Conservation (phyloP, 805 yeast genomes). For the Cyberlindnera nakhonratchasimensis region DNA sequence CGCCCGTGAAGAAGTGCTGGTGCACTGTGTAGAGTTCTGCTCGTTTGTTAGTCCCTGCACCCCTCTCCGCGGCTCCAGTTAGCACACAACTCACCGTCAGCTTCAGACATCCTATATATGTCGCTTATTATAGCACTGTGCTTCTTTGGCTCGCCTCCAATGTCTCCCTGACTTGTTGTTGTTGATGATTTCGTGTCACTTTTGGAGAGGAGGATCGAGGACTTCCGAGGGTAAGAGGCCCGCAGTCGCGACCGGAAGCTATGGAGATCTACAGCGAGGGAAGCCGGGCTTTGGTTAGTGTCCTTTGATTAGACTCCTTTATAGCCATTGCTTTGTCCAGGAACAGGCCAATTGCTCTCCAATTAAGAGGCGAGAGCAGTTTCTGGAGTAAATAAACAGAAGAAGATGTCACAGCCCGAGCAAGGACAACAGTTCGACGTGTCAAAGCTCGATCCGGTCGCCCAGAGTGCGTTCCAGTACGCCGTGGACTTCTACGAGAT, state of each 20-base stretch:
- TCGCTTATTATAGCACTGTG: no score
- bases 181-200: conserved; percentile 1
- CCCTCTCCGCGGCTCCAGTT: no score
- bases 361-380: no score
- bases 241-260: not conserved
- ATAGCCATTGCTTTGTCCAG: not conserved
- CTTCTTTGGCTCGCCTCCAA: no score
- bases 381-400: no score
- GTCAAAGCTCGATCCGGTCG: conserved; percentile 14
- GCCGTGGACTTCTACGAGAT: conserved; percentile 48
- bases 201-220: no score
- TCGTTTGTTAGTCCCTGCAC: conserved; percentile 13
- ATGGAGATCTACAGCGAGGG: not conserved
- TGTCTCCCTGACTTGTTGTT: not conserved
- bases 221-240: no score
- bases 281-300: not conserved
- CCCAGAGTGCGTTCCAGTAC: conserved; percentile 36
- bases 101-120: conserved; percentile 7
- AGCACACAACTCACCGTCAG: conserved; percentile 19
- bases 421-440: conserved; percentile 11
- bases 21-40: conserved; percentile 50
- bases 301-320: no score
- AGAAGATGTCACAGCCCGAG: not conserved
- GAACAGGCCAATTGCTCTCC: not conserved
- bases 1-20: conserved; percentile 61